Evolutionary conservation across 441 rosid genomes (phyloP).

Genomic region (Bruguiera hainesii): DNA sequence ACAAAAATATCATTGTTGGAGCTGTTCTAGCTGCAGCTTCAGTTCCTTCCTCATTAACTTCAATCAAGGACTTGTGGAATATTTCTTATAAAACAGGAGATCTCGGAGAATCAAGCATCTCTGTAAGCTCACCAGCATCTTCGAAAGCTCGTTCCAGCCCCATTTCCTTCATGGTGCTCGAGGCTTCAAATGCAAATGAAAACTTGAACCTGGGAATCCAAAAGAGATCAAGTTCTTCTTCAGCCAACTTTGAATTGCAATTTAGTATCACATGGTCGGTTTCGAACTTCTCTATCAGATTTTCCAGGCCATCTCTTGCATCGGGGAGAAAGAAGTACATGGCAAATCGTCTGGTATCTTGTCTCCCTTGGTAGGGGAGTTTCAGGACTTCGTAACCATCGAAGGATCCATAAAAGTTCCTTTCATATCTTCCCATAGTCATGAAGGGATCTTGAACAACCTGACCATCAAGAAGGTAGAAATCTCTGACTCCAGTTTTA

Average conservation of each 20-base stretch:
- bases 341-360: constrained; percentile 11
- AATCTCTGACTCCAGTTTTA: constrained; percentile 11
- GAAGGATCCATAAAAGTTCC: constrained; percentile 10
- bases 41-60: constrained; percentile 25
- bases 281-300: constrained; percentile 1
- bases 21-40: constrained; percentile 27
- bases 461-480: constrained; percentile 23
- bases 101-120: constrained; percentile 4
- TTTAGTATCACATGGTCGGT: not conserved
- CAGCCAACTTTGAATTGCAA: not conserved
- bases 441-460: constrained; percentile 23
- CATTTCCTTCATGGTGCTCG: constrained; percentile 9
- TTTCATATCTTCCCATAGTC: not conserved
- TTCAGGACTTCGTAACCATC: constrained; percentile 14
- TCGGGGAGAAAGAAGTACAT: constrained; percentile 27
- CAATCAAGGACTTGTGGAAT: constrained; percentile 16
- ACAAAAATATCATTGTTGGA: not conserved
- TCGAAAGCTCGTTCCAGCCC: constrained; percentile 11
- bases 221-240: constrained; percentile 10
- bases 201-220: constrained; percentile 28
- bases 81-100: constrained; percentile 3
- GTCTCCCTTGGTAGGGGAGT: constrained; percentile 20
- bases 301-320: constrained; percentile 8
- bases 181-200: constrained; percentile 16
- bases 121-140: constrained; percentile 5